Base-by-base conservation (phyloP, 164 flowering plant genomes). In the Chimonanthus salicifolius region DNA sequence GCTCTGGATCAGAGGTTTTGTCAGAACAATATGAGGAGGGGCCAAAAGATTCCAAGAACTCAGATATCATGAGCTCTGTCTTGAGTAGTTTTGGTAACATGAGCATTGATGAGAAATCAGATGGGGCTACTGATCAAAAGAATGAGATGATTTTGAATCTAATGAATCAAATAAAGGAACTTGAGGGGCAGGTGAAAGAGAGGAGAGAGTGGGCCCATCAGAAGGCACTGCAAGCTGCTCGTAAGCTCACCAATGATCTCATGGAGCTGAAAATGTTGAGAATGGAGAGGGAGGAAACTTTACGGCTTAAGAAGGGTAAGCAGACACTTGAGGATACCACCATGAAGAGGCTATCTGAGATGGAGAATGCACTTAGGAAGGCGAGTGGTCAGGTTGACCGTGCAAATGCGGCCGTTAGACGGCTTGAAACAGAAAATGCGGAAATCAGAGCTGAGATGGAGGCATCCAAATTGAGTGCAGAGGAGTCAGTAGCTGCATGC, bases 221-320 rank as follows among this genome's bases (percentile, higher is more conserved):
- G 82, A 96, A 89, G 83, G 99, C 99, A 69, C 84, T 96, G 95
- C 98, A 94, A 84, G 99, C 98, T 78, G 99, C 99, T 43, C 88
- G 83, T 83, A 96, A 85, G 87, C 92, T 96, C 7, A 90, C 95
- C 70, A 75, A 78, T 82, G 99, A 96, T 73, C 80, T 92, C 58
- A 90, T 89, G n/a, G 97, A 96, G 78, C 91, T 94, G 18, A 96
- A 91, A 80, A 80, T 85, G 81, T 79, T 94, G 81, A 84, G 97
- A 72, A 88, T 89, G 88, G 98, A 96, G 77, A 88, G 88, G 74
- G 98, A 94, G 74, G 98, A 96, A 76, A 92, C 90, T 3, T 94
- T 89, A 51, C 75, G 88, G 49, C 74, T 93, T 79, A 95, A 91
- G 82, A 91, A 91, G 77, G 98, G 99, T 45, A 94, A 94, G 74